Conservation (phyloP, 2,329 filamentous ascomycete species). For the Emericellopsis cladophorae region DNA sequence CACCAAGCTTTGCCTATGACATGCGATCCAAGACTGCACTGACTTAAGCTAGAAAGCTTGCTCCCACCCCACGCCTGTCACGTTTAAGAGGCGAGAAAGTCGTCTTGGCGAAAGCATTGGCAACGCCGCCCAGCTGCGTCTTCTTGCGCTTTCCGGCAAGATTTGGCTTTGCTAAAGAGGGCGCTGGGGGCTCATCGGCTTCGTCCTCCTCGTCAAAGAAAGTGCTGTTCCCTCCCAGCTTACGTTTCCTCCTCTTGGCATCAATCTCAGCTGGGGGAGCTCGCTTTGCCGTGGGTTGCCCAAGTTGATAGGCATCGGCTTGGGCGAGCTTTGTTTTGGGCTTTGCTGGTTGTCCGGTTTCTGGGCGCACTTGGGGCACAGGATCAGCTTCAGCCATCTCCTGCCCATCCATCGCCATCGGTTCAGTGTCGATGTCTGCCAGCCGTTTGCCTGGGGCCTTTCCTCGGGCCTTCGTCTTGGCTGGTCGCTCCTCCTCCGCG, state of each 20-base stretch:
- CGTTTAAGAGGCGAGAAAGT: slow-evolving; percentile 63
- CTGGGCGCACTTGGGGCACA: background rate
- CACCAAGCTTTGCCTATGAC: too few relatives aligned
- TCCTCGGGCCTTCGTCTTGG: background rate
- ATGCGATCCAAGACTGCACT: too few relatives aligned
- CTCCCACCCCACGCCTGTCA: slow-evolving; percentile 48
- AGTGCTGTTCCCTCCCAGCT: slow-evolving; percentile 51
- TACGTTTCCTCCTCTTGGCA: slow-evolving; percentile 60
- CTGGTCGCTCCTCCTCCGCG: too few relatives aligned
- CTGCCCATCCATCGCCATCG: too few relatives aligned
- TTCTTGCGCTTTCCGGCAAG: slow-evolving; percentile 12
- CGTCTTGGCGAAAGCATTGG: slow-evolving; percentile 34
- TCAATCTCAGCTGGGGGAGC: slow-evolving; percentile 19
- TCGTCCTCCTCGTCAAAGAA: slow-evolving; percentile 55
- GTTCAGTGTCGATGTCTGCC: too few relatives aligned
- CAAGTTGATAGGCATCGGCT: background rate
- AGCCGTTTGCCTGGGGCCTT: background rate
- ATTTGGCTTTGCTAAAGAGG: background rate
- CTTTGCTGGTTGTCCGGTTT: background rate
- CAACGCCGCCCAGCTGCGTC: slow-evolving; percentile 23
- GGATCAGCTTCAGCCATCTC: too few relatives aligned
- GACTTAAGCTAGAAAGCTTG: slow-evolving; percentile 39
- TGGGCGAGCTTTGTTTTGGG: background rate
- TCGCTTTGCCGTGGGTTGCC: slow-evolving; percentile 1
- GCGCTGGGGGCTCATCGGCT: slow-evolving; percentile 23